Conservation (phyloP, 176 grass and related monocot species). For the Oryza longistaminata region DNA sequence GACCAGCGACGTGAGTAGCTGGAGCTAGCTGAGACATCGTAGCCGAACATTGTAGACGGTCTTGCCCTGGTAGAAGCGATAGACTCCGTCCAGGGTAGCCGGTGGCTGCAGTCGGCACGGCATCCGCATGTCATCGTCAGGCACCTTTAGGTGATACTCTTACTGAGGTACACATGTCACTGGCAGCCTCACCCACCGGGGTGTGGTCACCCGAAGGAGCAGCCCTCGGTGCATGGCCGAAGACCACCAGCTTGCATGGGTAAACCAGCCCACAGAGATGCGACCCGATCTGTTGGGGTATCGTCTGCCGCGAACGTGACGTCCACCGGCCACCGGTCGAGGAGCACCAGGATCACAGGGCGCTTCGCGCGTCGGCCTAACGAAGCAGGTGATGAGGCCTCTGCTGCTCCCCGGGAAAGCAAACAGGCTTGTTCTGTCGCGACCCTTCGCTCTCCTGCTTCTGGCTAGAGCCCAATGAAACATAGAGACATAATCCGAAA, state of each 20-base stretch:
- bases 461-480: constrained; percentile 72
- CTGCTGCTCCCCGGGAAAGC: constrained; percentile 70
- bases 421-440: constrained; percentile 58
- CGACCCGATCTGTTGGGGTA: constrained; percentile 56
- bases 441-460: constrained; percentile 61
- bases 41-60: too few species aligned
- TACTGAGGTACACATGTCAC: too few species aligned
- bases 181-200: too few species aligned
- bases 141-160: too few species aligned
- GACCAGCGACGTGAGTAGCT: too few species aligned
- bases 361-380: constrained; percentile 55
- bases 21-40: too few species aligned
- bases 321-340: constrained; percentile 83
- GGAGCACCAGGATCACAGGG: constrained; percentile 66
- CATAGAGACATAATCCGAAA: constrained; percentile 44
- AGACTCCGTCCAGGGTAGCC: too few species aligned
- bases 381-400: constrained; percentile 52
- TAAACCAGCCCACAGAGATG: constrained; percentile 79
- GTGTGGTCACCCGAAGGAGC: too few species aligned
- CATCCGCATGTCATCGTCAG: too few species aligned
- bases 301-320: constrained; percentile 51
- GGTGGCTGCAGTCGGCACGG: too few species aligned
- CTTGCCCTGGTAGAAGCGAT: too few species aligned
- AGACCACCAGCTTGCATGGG: constrained; percentile 64
- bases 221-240: too few species aligned